Evolutionary conservation across 164 flowering plant species (phyloP), one percentile per base, ranked within the genome.

Genomic region (Houttuynia cordata): DNA sequence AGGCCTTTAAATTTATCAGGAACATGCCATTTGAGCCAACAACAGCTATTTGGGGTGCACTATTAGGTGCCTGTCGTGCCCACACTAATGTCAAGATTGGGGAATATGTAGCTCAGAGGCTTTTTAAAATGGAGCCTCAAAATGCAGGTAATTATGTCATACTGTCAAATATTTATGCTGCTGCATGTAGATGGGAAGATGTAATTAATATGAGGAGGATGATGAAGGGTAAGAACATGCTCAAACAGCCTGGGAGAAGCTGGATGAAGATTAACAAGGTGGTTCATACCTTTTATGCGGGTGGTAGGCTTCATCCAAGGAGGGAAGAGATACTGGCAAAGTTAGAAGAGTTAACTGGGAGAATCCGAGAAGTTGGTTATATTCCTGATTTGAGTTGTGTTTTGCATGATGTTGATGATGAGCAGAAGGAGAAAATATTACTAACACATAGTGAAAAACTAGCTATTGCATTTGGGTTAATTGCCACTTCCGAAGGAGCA

Each of bases 91-190:
- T 67, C 57, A 53, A 21, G 24, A 53, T 73, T 14, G 76, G 73
- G 57, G 70, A 73, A 67, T 57, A 51, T 53, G 76, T 67, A 15
- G 76, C 76, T 52, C 65, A 49, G 53, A 53, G 15, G 39, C 73
- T 73, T 49, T 67, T 73, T 41, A 53, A 61, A n/a, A 67, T 70
- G 9, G 76, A 73, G 56, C 76, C 76, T 10, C 56, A 73, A 53
- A 73, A 61, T 67, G 73, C 76, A 3, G 68, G 71, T 12, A 73
- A 73, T 50, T 73, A 73, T 69, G 71, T 73, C 3, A 67, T 70
- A 53, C 70, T 73, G 49, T 73, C 76, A 1, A 73, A 73, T 45
- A 64, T 73, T 49, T 73, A 63, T 67, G 76, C 73, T 51, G 63
- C 70, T 56, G 65, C 61, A 47, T 71, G 68, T 7, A 64, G 68